Evolutionary conservation across 2,329 filamentous ascomycete genomes (phyloP).

Genomic region (Fusarium scirpi): DNA sequence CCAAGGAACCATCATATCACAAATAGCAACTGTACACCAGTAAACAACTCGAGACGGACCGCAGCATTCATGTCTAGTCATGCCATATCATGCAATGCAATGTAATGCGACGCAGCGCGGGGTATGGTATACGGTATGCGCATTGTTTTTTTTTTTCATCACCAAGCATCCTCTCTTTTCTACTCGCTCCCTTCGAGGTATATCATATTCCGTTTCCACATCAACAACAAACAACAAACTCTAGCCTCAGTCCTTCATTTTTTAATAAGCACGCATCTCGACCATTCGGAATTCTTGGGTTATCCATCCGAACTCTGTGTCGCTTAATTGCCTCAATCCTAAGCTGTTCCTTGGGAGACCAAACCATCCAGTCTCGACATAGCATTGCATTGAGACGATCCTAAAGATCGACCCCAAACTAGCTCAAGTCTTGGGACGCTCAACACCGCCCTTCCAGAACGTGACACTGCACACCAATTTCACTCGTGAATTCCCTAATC

Average conservation of each 20-base stretch:
- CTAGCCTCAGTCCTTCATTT: constrained; percentile 8
- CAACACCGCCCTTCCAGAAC: constrained; percentile 43
- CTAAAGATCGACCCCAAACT: constrained; percentile 20
- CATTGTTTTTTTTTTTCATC: constrained; percentile 13
- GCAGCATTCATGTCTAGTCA: background rate
- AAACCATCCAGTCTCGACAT: background rate
- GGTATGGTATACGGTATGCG: background rate
- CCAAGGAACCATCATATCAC: constrained; percentile 6
- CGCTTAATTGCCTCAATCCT: constrained; percentile 15
- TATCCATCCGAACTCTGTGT: constrained; percentile 7
- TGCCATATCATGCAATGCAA: constrained; percentile 4
- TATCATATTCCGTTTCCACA: constrained; percentile 38
- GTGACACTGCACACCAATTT: constrained; percentile 5
- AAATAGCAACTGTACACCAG: constrained; percentile 10
- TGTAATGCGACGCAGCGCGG: constrained; percentile 16
- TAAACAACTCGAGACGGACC: background rate
- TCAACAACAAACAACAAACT: constrained; percentile 26
- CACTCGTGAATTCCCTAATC: constrained; percentile 29
- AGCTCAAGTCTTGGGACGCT: constrained; percentile 11
- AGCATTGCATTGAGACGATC: constrained; percentile 28
- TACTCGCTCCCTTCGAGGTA: constrained; percentile 19
- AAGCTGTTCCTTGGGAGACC: background rate
- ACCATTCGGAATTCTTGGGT: constrained; percentile 3
- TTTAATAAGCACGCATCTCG: constrained; percentile 7
- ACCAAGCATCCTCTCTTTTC: background rate